A percentile compares a stretch with the other conserved stretches of the same genome.
These are phyloP conservation scores for Byssoonygena ceratinophila DNA, from an alignment of 2,329 filamentous ascomycete species.

Conservation along the genomic window DNA sequence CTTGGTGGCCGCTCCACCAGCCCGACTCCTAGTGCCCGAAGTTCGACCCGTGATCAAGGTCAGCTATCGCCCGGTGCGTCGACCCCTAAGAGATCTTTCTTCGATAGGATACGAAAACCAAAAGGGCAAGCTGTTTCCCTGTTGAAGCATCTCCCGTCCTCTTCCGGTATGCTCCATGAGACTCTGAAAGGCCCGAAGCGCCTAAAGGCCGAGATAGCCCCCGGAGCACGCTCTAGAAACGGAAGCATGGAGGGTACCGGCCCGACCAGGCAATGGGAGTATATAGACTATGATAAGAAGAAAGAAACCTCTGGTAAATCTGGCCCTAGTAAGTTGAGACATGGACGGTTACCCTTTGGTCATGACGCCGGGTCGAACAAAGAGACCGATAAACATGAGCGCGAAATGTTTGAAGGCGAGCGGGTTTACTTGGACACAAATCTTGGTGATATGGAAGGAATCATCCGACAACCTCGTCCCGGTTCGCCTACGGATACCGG, in stretches of 20 bases:
- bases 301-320: constrained; percentile 28
- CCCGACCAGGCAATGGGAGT: constrained; percentile 20
- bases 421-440: constrained; percentile 78
- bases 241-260: constrained; percentile 20
- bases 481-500: constrained; percentile 57
- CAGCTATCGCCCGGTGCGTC: constrained; percentile 32
- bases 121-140: constrained; percentile 36
- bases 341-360: constrained; percentile 25
- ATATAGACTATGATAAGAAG: constrained; percentile 30
- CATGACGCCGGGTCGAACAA: constrained; percentile 24
- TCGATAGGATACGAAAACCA: constrained; percentile 45
- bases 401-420: constrained; percentile 45
- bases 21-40: constrained; percentile 66
- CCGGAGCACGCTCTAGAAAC: constrained; percentile 25
- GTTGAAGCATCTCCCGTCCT: constrained; percentile 26
- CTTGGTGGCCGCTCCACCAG: constrained; percentile 59
- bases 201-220: constrained; percentile 27
- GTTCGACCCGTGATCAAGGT: constrained; percentile 43
- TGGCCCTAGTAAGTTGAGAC: constrained; percentile 27
- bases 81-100: constrained; percentile 39
- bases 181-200: constrained; percentile 21
- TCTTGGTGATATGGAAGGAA: constrained; percentile 82
- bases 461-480: constrained; percentile 59
- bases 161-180: constrained; percentile 24
- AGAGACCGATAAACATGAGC: constrained; percentile 20